Evolutionary conservation across 2,329 filamentous ascomycete species (phyloP), one percentile per base, ranked within the genome.

Genomic region (Cladorrhinum sp.): DNA sequence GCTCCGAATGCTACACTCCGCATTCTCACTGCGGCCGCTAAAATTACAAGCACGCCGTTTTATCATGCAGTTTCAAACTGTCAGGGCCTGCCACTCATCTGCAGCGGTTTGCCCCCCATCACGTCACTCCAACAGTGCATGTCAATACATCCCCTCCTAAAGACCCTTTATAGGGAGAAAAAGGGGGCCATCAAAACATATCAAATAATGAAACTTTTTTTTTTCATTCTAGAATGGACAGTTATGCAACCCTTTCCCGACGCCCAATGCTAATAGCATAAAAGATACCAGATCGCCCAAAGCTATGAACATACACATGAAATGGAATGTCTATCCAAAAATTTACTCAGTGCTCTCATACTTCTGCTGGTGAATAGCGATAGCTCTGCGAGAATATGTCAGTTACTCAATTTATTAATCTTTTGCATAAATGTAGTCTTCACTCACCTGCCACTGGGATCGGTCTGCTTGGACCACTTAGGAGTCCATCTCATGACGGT

Each of bases 401-500:
- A 64, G 69, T 61, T 12, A n/a, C 67, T 20, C 32, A 29, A 50
- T 6, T 16, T 36, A 25, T 13, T 2, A 8, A 12, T 10, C 3
- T 22, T 2, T 7, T 13, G 18, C 9, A 48, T 23, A 53, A 41
- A 36, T 8, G 24, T 5, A 57, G 22, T 25, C n/a, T 29, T 22
- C 58, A 76, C 78, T 77, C 76, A 92, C 90, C 92, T 86, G 80
- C 95, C 96, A 77, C 91, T 96, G 63, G 95, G 95, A 76, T 99
- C 95, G 24, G 87, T 91, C 84, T 97, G 92, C 76, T 96, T 90
- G 59, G 91, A 96, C 95, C 95, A 99, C 38, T 91, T 99, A 25
- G 95, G 95, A 60, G 91, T 92, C 96, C 95, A 99, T 72, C 95
- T 85, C 90, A 91, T 90, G 57, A 99, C 95, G 7, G 95, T 99